Evolutionary conservation across 1,139 yeast genomes (phyloP).

Genomic region (Yamadazyma taylorii): DNA sequence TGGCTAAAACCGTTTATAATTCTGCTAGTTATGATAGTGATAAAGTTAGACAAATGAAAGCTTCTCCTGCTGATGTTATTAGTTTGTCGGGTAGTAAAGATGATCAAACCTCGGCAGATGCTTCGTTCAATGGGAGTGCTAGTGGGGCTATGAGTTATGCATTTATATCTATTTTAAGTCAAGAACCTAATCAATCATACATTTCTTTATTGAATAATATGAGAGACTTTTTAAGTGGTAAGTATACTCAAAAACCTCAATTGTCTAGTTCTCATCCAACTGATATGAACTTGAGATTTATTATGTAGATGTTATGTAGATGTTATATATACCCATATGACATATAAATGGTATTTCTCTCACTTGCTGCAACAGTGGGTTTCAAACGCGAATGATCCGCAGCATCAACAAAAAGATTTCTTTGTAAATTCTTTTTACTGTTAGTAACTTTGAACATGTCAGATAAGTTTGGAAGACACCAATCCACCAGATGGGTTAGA

Average conservation of each 20-base stretch:
- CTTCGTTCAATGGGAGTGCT: conserved; percentile 70
- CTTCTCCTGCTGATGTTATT: conserved; percentile 86
- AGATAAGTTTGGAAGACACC: conserved; percentile 53
- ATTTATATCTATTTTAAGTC: conserved; percentile 67
- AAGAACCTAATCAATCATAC: conserved; percentile 73
- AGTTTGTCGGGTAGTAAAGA: conserved; percentile 91
- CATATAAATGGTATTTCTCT: too few species aligned
- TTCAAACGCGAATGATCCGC: too few species aligned
- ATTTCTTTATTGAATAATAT: conserved; percentile 76
- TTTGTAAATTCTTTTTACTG: too few species aligned
- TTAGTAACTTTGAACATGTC: too few species aligned
- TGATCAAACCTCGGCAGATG: conserved; percentile 79
- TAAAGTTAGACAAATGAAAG: conserved; percentile 51
- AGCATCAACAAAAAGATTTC: too few species aligned
- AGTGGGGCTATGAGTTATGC: conserved; percentile 98
- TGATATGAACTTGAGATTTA: conserved; percentile 69
- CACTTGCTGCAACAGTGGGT: too few species aligned
- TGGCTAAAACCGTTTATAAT: conserved; percentile 47
- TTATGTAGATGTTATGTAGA: conserved; percentile 18
- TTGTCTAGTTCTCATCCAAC: conserved; percentile 82
- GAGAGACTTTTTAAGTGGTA: conserved; percentile 65
- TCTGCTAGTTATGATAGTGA: conserved; percentile 28
- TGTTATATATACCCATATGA: too few species aligned
- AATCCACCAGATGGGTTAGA: conserved; percentile 65
- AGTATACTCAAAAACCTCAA: conserved; percentile 89